phyloP scores from a whole-genome alignment of 306 rosid genomes.

The Rosa chinensis region DNA sequence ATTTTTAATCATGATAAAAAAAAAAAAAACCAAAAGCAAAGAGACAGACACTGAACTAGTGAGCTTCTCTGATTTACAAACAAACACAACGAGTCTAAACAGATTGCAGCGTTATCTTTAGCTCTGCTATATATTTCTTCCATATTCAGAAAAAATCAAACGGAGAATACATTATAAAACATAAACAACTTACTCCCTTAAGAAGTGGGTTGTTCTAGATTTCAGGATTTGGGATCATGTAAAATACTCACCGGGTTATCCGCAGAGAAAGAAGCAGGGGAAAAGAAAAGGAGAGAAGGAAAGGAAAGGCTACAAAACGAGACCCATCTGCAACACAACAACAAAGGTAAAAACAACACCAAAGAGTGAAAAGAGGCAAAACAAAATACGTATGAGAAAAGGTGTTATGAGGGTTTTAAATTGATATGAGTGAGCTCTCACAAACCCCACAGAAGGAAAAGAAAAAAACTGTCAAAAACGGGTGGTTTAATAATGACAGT shows the following conservation, averaged over 20 bases:
- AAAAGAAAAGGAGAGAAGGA: not conserved
- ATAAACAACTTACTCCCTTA: slow-evolving; percentile 27
- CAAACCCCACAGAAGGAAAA: not conserved
- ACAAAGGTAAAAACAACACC: slow-evolving; percentile 38
- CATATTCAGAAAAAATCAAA: not conserved
- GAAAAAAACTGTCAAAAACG: not conserved
- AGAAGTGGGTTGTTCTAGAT: slow-evolving; percentile 35
- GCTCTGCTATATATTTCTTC: not conserved
- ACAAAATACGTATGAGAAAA: slow-evolving; percentile 18
- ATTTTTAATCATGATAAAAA: not conserved
- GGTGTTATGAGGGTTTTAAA: not conserved
- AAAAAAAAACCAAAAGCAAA: not conserved
- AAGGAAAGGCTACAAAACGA: slow-evolving; percentile 32
- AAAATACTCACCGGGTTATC: slow-evolving; percentile 50
- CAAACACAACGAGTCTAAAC: not conserved
- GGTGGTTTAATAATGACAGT: slow-evolving; percentile 5
- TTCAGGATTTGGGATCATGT: slow-evolving; percentile 38
- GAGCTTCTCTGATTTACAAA: slow-evolving; percentile 8
- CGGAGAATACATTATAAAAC: not conserved
- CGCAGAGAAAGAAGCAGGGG: slow-evolving; percentile 45
- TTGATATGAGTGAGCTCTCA: not conserved
- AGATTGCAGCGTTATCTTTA: slow-evolving; percentile 20
- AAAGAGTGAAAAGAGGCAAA: slow-evolving; percentile 16
- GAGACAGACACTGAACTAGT: not conserved
- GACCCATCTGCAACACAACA: slow-evolving; percentile 40